These are phyloP conservation scores for Salvia miltiorrhiza DNA, from an alignment of 257 asterid species.

Conservation along the genomic window DNA sequence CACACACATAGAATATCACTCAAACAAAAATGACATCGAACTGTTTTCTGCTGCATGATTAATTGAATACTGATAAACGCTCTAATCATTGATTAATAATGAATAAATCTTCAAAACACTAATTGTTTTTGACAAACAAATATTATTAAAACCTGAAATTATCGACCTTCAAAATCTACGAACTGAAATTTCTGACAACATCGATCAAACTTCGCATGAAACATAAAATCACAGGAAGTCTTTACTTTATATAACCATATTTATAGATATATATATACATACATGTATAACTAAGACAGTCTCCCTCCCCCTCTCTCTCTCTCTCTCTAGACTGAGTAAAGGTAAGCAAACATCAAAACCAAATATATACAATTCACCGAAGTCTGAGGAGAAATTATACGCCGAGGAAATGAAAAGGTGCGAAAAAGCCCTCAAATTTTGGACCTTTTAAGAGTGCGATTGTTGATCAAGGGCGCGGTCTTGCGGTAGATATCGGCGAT, in stretches of 20 bases:
- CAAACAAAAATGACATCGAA: neutral
- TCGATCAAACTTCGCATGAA: neutral
- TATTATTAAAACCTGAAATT: neutral
- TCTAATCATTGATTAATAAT: neutral
- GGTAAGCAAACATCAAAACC: neutral
- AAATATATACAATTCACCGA: constrained; percentile 13
- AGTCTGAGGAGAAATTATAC: neutral
- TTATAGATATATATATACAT: neutral
- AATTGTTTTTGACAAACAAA: neutral
- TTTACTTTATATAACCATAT: neutral
- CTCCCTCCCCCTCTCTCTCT: no score
- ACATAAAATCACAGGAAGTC: neutral
- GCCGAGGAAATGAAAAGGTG: neutral
- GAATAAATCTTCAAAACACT: neutral
- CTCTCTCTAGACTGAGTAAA: neutral
- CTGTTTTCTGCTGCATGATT: neutral
- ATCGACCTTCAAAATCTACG: neutral
- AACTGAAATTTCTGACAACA: neutral
- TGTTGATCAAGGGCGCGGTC: constrained; percentile 24
- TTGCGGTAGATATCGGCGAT: constrained; percentile 36
- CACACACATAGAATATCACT: neutral
- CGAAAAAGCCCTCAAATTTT: constrained; percentile 11
- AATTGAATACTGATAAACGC: no score
- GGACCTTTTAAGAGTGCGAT: constrained; percentile 13
- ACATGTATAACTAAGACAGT: neutral